Conservation (phyloP, 208 protist species). For the Trypanosoma brucei region DNA sequence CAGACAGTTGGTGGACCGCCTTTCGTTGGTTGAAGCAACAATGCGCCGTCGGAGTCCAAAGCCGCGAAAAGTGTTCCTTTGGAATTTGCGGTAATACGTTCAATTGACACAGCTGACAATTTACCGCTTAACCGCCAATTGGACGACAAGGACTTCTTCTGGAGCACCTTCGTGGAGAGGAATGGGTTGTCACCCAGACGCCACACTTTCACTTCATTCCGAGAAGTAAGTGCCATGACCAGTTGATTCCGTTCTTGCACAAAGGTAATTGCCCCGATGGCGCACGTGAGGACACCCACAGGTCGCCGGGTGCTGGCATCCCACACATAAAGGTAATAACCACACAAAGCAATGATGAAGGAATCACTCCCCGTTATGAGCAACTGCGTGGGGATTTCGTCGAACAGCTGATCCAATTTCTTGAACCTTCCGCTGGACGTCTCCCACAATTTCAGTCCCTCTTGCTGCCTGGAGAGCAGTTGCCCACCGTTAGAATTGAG, state of each 20-base stretch:
- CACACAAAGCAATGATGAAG: constrained; percentile 46
- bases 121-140: constrained; percentile 58
- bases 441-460: constrained; percentile 56
- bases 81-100: constrained; percentile 30
- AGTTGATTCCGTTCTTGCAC: constrained; percentile 40
- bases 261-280: constrained; percentile 41
- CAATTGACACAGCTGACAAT: constrained; percentile 43
- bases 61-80: constrained; percentile 22
- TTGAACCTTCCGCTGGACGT: constrained; percentile 38
- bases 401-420: constrained; percentile 26
- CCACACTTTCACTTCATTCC: constrained; percentile 48
- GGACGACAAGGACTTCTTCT: constrained; percentile 45
- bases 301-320: constrained; percentile 37
- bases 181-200: constrained; percentile 34
- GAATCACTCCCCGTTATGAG: constrained; percentile 61
- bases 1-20: constrained; percentile 26
- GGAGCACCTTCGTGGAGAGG: constrained; percentile 43
- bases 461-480: constrained; percentile 49
- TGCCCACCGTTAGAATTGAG: constrained; percentile 54
- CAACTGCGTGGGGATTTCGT: constrained; percentile 31
- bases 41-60: constrained; percentile 22
- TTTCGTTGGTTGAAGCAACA: constrained; percentile 40
- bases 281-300: constrained; percentile 47
- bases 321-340: constrained; percentile 48
- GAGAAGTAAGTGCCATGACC: constrained; percentile 51